Evolutionary conservation across 345 rosid species (phyloP), one percentile per base, ranked within the genome.

Genomic region (Clarkia xantiana): DNA sequence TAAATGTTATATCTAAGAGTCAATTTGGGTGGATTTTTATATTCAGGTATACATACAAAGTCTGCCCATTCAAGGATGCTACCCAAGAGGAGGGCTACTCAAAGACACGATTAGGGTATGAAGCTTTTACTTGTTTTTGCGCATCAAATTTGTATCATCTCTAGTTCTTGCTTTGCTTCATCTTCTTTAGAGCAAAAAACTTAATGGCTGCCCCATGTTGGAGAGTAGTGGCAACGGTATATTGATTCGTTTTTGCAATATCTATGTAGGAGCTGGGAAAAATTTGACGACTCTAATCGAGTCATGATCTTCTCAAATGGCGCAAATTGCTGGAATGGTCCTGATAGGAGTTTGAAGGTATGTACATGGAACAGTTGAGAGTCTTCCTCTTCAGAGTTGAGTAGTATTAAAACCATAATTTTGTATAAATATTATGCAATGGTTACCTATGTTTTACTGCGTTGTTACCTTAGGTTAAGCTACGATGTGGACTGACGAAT

Each of bases 261-360:
- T 14, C 42, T 42, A 16, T 17, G 16, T 43, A 93, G 96, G 76
- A 65, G 59, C 1, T 91, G 96, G 95, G 84, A 84, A 42, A 82
- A 80, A 64, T 87, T 84, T 18, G 91, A 84, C 61, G 84, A 79
- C 38, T 36, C 55, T 0, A 72, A 82, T 70, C 67, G 65, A 9
- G 39, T 42, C 58, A 79, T 93, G 99, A 44, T 72, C 42, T 93
- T 82, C 63, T 68, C 84, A 55, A 80, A 70, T 60, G 99, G 97
- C 1, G 99, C 82, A 11, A 80, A 52, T 64, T 87, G 97, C 73
- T 87, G 99, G 97, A 93, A 87, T 62, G 99, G 97, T 58, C 97
- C 97, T 4, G 90, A 82, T 63, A 70, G 99, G 73, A 84, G 94
- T 62, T 34, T 87, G 52, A 87, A 78, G 95, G 99, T 82, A 72